Conservation (phyloP, 2,329 filamentous ascomycete genomes). For the Lomentospora prolificans region DNA sequence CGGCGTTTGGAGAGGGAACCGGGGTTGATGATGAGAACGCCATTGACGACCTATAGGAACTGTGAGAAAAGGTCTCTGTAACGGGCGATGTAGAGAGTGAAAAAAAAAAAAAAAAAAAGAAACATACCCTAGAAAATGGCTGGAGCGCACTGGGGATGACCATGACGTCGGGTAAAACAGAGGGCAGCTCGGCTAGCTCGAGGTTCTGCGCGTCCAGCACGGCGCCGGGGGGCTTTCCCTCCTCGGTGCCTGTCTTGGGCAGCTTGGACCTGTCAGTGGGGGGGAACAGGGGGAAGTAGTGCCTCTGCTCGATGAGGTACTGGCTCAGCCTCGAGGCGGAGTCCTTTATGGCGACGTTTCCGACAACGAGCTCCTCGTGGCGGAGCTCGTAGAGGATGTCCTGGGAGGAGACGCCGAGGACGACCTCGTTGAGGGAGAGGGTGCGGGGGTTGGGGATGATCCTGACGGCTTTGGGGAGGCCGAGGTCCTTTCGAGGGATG, state of each 20-base stretch:
- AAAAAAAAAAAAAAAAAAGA: background rate
- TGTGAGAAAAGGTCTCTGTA: too few species aligned
- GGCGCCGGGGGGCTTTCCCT: slow-evolving; percentile 58
- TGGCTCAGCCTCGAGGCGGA: slow-evolving; percentile 52
- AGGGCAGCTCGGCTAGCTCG: slow-evolving; percentile 85
- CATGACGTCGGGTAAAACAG: slow-evolving; percentile 74
- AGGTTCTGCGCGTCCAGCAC: slow-evolving; percentile 76
- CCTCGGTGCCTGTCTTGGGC: slow-evolving; percentile 52
- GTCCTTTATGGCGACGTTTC: slow-evolving; percentile 21
- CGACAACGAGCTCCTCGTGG: slow-evolving; percentile 59
- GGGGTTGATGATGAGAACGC: slow-evolving; percentile 83
- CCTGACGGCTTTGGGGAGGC: slow-evolving; percentile 64
- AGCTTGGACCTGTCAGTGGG: slow-evolving; percentile 59
- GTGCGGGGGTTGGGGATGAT: slow-evolving; percentile 88
- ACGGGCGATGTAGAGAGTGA: too few species aligned
- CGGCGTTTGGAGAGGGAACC: slow-evolving; percentile 77
- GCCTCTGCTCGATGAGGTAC: slow-evolving; percentile 78
- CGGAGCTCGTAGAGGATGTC: slow-evolving; percentile 76
- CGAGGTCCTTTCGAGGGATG: slow-evolving; percentile 61
- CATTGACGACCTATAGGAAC: slow-evolving; percentile 90
- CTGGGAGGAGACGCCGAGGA: slow-evolving; percentile 72
- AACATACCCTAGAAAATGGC: slow-evolving; percentile 73
- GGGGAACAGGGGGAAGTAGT: slow-evolving; percentile 85
- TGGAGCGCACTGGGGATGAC: slow-evolving; percentile 74
- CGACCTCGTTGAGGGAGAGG: slow-evolving; percentile 75